These are phyloP conservation scores for Entonaema liquescens DNA, from an alignment of 495 filamentous ascomycete species.

Conservation along the genomic window DNA sequence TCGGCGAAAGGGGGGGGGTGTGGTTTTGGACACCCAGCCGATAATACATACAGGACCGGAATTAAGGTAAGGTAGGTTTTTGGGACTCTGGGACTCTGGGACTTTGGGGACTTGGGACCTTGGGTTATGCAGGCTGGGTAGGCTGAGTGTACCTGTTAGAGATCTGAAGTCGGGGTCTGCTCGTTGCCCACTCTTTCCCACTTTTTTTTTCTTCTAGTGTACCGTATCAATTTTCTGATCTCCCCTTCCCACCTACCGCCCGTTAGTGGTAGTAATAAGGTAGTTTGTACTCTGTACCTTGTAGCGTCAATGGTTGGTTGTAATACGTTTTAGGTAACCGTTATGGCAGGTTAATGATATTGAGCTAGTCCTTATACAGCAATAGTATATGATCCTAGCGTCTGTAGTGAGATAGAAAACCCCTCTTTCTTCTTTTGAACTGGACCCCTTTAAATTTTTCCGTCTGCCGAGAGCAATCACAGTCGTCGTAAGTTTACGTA, in stretches of 20 bases:
- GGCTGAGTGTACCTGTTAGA: conserved; percentile 10
- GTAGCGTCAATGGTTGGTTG: conserved; percentile 1
- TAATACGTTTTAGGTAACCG: conserved; percentile 31
- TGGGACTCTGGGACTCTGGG: neutral
- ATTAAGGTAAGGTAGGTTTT: conserved; percentile 13
- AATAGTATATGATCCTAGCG: conserved; percentile 20
- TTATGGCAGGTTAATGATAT: conserved; percentile 15
- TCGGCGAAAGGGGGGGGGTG: conserved; percentile 13
- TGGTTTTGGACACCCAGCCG: conserved; percentile 6
- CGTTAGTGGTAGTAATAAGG: neutral
- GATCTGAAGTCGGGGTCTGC: conserved; percentile 34
- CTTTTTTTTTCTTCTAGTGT: too few relatives aligned
- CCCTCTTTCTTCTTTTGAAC: conserved; percentile 29
- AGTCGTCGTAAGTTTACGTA: neutral
- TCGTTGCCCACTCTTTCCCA: conserved; percentile 17
- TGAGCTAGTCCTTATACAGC: conserved; percentile 19
- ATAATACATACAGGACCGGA: conserved; percentile 4
- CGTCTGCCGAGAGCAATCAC: neutral
- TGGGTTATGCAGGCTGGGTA: neutral
- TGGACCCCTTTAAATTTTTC: conserved; percentile 26
- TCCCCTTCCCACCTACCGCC: neutral
- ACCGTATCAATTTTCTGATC: conserved; percentile 30
- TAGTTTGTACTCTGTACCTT: conserved; percentile 18
- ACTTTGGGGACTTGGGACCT: neutral
- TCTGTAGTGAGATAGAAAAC: conserved; percentile 9